A percentile compares a stretch with the other conserved stretches of the same genome.
Conservation (phyloP, 1,284 basidiomycete species). For the Vanrija sp. region DNA sequence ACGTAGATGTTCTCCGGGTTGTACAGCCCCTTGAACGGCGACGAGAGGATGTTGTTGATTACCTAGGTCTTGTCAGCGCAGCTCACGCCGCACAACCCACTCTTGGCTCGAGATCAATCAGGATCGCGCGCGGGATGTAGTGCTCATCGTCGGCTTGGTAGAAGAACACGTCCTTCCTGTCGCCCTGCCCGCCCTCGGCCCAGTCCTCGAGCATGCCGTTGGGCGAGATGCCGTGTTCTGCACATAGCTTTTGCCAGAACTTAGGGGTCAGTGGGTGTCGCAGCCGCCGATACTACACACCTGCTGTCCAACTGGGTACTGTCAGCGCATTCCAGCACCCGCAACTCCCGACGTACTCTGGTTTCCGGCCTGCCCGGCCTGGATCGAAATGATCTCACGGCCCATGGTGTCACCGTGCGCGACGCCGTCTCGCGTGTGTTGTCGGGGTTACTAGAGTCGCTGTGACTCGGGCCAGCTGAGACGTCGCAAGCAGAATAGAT, state of each 20-base stretch:
- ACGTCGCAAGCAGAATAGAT: too few relatives aligned
- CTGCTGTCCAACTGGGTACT: conserved; percentile 15
- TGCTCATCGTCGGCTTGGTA: conserved; percentile 99
- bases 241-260: conserved; percentile 93
- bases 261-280: conserved; percentile 13
- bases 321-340: conserved; percentile 4
- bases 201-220: conserved; percentile 91
- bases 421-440: too few relatives aligned
- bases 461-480: too few relatives aligned
- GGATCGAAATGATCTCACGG: conserved; percentile 51
- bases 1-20: conserved; percentile 98
- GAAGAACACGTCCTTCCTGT: conserved; percentile 99
- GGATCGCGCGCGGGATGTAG: conserved; percentile 93
- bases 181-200: conserved; percentile 76
- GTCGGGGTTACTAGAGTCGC: too few relatives aligned
- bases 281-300: not conserved
- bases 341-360: conserved; percentile 62
- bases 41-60: conserved; percentile 88
- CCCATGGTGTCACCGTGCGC: conserved; percentile 34
- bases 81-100: conserved; percentile 54
- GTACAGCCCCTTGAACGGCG: conserved; percentile 89
- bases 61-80: conserved; percentile 58
- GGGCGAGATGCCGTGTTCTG: conserved; percentile 91
- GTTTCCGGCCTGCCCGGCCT: conserved; percentile 91
- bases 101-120: conserved; percentile 96